Evolutionary conservation across 164 flowering plant species (phyloP), one percentile per base, ranked within the genome.

Genomic region (Aristolochia fimbriata): DNA sequence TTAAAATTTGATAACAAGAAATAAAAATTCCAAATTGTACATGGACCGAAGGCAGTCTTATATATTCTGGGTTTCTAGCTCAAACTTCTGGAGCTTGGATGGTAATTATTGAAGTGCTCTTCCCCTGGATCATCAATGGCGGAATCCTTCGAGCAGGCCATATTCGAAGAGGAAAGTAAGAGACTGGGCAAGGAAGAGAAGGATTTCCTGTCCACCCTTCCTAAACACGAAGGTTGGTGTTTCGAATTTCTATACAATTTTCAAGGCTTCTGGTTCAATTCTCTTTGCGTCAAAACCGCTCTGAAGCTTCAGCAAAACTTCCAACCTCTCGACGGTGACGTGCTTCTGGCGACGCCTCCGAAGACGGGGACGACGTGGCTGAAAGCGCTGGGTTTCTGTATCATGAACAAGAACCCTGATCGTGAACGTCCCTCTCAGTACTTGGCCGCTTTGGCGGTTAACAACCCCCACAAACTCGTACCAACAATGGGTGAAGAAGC

Each of bases 381-480:
- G 16, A 71, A 63, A 51, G 80, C 83, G 1, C 58, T 80, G 7
- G 37, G 62, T 0, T 80, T 63, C 16, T 60, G 75, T 16, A 37
- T 72, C 2, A 24, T 71, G 25, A 72, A 79, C 58, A 67, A 77
- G 30, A 27, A 2, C 15, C 2, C 0, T n/a, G n/a, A n/a, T 46
- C 4, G 0, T 65, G 33, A 10, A 25, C n/a, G n/a, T n/a, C 60
- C 17, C 14, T n/a, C 9, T 21, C n/a, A 15, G n/a, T n/a, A n/a
- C n/a, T 17, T 27, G 15, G 41, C n/a, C 62, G 76, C 83, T 50
- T 56, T 80, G 43, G 71, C 60, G 30, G 47, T 70, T 5, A 41
- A 8, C 24, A 72, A 74, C 58, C 80, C 82, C n/a, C 82, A 80
- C 52, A 71, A 47, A 3, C 73, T 81, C 9, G 78, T 81, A 11